phyloP scores from a whole-genome alignment of 345 rosid genomes.

The Citropsis articulata region DNA sequence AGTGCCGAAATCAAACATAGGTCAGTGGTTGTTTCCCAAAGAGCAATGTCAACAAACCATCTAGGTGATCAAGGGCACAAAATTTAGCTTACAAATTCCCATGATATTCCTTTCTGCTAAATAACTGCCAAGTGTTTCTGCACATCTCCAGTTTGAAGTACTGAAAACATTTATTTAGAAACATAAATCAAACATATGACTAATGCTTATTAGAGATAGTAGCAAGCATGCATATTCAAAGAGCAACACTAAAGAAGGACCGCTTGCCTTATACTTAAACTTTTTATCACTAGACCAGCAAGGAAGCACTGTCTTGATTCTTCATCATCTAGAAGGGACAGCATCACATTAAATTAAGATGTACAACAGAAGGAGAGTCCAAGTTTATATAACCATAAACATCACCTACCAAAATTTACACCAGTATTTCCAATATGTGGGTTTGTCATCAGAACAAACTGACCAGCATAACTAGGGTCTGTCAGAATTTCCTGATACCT shows the following conservation, averaged over 20 bases:
- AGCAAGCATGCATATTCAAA: background rate
- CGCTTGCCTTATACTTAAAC: conserved; percentile 68
- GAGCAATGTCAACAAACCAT: background rate
- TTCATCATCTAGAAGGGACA: conserved; percentile 67
- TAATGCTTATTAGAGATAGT: background rate
- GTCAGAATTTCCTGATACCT: conserved; percentile 99
- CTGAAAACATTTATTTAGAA: conserved; percentile 31
- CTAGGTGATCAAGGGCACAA: background rate
- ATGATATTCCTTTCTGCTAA: conserved; percentile 82
- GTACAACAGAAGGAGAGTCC: background rate
- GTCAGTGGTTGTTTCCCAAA: background rate
- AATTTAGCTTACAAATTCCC: conserved; percentile 69
- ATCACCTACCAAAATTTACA: conserved; percentile 71
- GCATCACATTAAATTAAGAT: conserved; percentile 8
- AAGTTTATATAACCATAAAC: background rate
- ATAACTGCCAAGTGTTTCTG: conserved; percentile 72
- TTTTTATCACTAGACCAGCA: conserved; percentile 86
- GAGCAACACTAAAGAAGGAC: background rate
- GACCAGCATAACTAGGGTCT: conserved; percentile 96
- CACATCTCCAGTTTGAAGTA: conserved; percentile 93
- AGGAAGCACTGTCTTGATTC: conserved; percentile 85
- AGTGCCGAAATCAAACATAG: conserved; percentile 13
- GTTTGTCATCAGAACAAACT: conserved; percentile 96
- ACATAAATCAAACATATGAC: background rate
- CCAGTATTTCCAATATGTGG: conserved; percentile 99